Conservation (phyloP, 2,329 filamentous ascomycete genomes). For the Fusarium incarnatum region DNA sequence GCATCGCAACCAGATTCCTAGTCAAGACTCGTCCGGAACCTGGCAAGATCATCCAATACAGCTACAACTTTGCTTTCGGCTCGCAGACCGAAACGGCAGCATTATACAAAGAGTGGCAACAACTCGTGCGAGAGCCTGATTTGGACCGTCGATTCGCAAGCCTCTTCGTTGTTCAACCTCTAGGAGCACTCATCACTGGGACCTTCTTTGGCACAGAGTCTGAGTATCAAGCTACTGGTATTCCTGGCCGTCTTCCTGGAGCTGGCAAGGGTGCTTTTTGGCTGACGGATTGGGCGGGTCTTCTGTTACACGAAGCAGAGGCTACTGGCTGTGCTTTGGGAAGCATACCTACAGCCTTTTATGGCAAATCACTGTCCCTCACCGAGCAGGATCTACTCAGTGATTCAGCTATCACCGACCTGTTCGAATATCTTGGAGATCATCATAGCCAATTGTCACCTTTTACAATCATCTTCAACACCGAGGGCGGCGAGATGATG, state of each 20-base stretch:
- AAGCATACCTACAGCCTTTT: slow-evolving; percentile 64
- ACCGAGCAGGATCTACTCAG: slow-evolving; percentile 60
- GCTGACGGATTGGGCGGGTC: slow-evolving; percentile 72
- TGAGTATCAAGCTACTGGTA: slow-evolving; percentile 66
- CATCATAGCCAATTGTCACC: slow-evolving; percentile 62
- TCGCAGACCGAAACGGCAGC: slow-evolving; percentile 60
- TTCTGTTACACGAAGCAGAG: slow-evolving; percentile 65
- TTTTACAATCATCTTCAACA: slow-evolving; percentile 73
- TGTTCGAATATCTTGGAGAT: slow-evolving; percentile 66
- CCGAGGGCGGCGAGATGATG: slow-evolving; percentile 68
- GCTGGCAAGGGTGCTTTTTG: slow-evolving; percentile 56
- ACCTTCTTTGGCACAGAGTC: slow-evolving; percentile 70
- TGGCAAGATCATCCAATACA: slow-evolving; percentile 67
- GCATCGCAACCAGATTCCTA: slow-evolving; percentile 68
- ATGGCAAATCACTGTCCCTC: slow-evolving; percentile 69
- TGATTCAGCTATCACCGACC: slow-evolving; percentile 56
- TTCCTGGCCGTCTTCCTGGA: slow-evolving; percentile 59
- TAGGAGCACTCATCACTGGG: slow-evolving; percentile 67
- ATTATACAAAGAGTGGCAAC: slow-evolving; percentile 69
- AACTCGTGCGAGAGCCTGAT: slow-evolving; percentile 63
- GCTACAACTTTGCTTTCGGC: slow-evolving; percentile 64
- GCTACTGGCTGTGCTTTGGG: slow-evolving; percentile 60
- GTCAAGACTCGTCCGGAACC: slow-evolving; percentile 68
- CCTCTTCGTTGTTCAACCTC: slow-evolving; percentile 65
- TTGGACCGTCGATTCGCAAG: slow-evolving; percentile 70